phyloP scores from a whole-genome alignment of 1,284 basidiomycete species.

The Mrakiaceae sp. region DNA sequence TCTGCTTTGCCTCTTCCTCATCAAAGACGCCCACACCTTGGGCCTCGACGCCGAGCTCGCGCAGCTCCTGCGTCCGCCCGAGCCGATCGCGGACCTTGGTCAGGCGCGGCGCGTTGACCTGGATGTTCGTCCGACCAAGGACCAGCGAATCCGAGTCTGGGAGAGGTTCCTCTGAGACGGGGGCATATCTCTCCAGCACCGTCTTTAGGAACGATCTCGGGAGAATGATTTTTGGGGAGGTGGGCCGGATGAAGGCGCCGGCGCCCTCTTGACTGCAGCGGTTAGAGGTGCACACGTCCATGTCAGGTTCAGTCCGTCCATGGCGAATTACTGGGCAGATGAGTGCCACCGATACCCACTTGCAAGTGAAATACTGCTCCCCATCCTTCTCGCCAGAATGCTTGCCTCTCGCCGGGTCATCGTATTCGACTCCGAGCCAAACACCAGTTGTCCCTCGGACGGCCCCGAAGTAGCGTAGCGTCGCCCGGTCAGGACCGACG shows the following conservation, averaged over 20 bases:
- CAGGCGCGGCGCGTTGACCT: constrained; percentile 75
- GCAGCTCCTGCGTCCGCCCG: constrained; percentile 52
- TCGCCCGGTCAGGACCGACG: constrained; percentile 26
- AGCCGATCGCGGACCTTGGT: constrained; percentile 65
- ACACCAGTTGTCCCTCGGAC: constrained; percentile 53
- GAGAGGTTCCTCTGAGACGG: not conserved
- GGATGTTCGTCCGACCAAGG: constrained; percentile 73
- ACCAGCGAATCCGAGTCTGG: constrained; percentile 36
- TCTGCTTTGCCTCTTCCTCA: constrained; percentile 45
- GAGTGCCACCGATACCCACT: constrained; percentile 40
- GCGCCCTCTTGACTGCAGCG: constrained; percentile 42
- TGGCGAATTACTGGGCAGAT: not conserved
- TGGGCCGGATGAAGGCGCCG: constrained; percentile 64
- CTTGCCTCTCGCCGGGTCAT: constrained; percentile 68
- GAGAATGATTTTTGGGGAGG: constrained; percentile 38
- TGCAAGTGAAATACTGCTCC: constrained; percentile 63
- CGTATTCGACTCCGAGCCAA: constrained; percentile 96
- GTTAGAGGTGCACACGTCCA: constrained; percentile 13
- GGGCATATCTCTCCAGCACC: constrained; percentile 37
- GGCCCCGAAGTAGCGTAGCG: constrained; percentile 57
- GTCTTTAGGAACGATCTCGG: not conserved
- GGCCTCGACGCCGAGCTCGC: constrained; percentile 65
- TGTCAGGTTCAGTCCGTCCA: not conserved
- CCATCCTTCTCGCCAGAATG: constrained; percentile 75
- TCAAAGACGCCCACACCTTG: constrained; percentile 45